Conservation (phyloP, 768 basidiomycete genomes). For the Collybiopsis luxurians region DNA sequence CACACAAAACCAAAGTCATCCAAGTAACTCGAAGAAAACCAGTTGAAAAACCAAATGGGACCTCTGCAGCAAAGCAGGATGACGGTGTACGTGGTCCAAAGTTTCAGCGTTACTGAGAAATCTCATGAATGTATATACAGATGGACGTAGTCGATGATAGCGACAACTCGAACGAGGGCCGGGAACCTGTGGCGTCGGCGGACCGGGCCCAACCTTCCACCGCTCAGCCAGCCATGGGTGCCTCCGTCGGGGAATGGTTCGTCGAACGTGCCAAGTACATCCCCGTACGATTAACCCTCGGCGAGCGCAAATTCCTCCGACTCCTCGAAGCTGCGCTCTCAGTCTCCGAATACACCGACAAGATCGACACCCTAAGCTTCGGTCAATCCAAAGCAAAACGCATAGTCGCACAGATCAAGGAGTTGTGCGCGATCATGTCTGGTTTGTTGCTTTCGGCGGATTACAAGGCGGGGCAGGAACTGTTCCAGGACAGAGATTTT, state of each 20-base stretch:
- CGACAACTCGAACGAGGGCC: constrained; percentile 38
- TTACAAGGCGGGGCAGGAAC: constrained; percentile 85
- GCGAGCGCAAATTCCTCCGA: constrained; percentile 81
- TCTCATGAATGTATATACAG: constrained; percentile 20
- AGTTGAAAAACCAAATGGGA: not conserved
- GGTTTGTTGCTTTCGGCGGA: constrained; percentile 80
- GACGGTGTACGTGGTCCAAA: constrained; percentile 26
- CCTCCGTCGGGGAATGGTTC: constrained; percentile 80
- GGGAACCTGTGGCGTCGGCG: constrained; percentile 34
- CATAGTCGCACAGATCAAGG: constrained; percentile 83
- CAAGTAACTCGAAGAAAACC: not conserved
- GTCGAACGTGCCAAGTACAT: constrained; percentile 79
- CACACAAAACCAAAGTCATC: constrained; percentile 54
- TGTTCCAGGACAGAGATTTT: constrained; percentile 82
- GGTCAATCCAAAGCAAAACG: constrained; percentile 82
- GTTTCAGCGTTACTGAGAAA: not conserved
- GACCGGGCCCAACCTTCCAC: constrained; percentile 37
- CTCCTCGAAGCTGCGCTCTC: constrained; percentile 81
- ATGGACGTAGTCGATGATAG: constrained; percentile 46
- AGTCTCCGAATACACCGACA: constrained; percentile 89
- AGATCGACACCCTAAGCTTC: constrained; percentile 80
- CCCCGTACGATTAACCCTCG: constrained; percentile 70
- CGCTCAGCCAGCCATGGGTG: constrained; percentile 58
- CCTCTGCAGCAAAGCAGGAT: constrained; percentile 9
- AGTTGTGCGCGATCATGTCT: constrained; percentile 85